phyloP scores from a whole-genome alignment of 202 grass and related monocot genomes.

The Dendrocalamus latiflorus region DNA sequence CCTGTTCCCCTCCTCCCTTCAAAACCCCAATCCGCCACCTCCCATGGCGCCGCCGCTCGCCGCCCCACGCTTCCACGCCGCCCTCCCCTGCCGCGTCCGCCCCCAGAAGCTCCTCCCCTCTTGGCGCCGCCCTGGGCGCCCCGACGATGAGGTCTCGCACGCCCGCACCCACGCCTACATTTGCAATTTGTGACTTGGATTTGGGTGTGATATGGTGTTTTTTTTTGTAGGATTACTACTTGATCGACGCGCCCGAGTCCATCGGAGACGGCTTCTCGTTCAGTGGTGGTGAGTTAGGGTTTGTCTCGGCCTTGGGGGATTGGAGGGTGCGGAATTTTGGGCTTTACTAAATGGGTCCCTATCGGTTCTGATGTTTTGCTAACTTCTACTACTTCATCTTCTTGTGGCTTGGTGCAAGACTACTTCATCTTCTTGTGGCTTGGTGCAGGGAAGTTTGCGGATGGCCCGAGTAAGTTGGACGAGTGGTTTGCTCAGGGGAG shows the following conservation, averaged over 20 bases:
- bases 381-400: not conserved
- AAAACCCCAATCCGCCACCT: slow-evolving; percentile 34
- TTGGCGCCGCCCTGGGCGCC: slow-evolving; percentile 9
- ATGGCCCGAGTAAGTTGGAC: slow-evolving; percentile 64
- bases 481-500: slow-evolving; percentile 84
- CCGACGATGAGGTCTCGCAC: slow-evolving; percentile 14
- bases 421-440: too few species aligned
- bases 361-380: not conserved
- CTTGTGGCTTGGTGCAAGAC: too few species aligned
- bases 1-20: not conserved
- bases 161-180: not conserved
- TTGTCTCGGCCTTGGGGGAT: not conserved
- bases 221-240: slow-evolving; percentile 54
- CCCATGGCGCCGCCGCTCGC: slow-evolving; percentile 57
- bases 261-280: slow-evolving; percentile 91
- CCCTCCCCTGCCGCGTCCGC: not conserved
- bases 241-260: slow-evolving; percentile 67
- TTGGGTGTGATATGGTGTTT: not conserved
- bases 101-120: slow-evolving; percentile 15
- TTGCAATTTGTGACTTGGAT: not conserved
- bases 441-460: slow-evolving; percentile 72
- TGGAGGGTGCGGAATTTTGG: not conserved
- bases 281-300: slow-evolving; percentile 54
- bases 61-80: too few species aligned
- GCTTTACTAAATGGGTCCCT: not conserved